Evolutionary conservation across 495 filamentous ascomycete genomes (phyloP), one percentile per base, ranked within the genome.

Genomic region (Hypoxylon perforatum): DNA sequence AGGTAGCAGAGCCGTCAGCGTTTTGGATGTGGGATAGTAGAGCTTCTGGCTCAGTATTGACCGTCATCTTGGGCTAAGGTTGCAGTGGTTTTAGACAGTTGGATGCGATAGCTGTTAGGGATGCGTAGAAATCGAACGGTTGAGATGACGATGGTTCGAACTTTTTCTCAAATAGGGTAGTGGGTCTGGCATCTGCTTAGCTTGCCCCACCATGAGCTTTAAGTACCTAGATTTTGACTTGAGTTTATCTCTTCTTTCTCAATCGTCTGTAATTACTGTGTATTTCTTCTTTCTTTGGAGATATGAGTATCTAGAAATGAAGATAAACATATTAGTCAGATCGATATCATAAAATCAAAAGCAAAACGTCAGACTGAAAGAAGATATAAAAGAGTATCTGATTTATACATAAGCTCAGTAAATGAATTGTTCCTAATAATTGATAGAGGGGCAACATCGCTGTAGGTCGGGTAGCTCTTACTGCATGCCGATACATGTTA

Each of bases 1-100:
- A 94, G 28, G 86, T 91, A 8, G 93, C 93, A 51, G 95, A 98
- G 50, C 95, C 95, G 75, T 97, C 93, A 25, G 93, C 83, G 38
- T 90, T 90, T 56, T 84, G 77, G 5, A 97, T 86, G 65, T 85
- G 82, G 9, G 82, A 85, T 4, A 89, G 69, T 5, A 78, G 59
- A 11, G 79, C 83, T 50, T 82, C 78, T 41, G 83, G 83, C 48
- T 77, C 77, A 49, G 77, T 68, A 38, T 74, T 74, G 25, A 70
- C 70, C 0, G 79, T 74, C 83, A 85, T 86, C 35, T 61, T 77
- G 11, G n/a, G n/a, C 19, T 28, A 51, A 44, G 18, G 36, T 41
- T 50, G 25, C 25, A 28, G 25, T 39, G 41, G 10, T n/a, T 45
- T 42, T 39, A 8, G 7, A 7, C 7, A 28, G 25, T 28, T 28